Conservation (phyloP, 371 early-diverging fungal genomes). For the Blakeslea trispora region DNA sequence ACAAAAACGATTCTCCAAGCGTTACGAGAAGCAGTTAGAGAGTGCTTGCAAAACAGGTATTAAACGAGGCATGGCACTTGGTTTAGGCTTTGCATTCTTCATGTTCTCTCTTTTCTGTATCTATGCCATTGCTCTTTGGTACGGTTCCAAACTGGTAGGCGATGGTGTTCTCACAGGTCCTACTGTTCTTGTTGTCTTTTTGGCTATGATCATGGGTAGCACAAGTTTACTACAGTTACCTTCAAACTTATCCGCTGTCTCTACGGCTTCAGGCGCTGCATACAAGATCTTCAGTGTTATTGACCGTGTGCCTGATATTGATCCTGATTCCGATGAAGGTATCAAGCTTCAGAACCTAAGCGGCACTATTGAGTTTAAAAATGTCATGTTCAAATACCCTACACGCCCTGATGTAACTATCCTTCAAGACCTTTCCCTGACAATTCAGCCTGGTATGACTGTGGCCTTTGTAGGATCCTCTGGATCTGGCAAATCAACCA, state of each 20-base stretch:
- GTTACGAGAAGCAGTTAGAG: slow-evolving; percentile 58
- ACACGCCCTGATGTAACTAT: slow-evolving; percentile 58
- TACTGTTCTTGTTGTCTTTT: slow-evolving; percentile 65
- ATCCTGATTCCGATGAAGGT: slow-evolving; percentile 51
- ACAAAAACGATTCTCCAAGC: slow-evolving; percentile 65
- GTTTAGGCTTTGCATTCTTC: slow-evolving; percentile 58
- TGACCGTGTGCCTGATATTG: slow-evolving; percentile 71
- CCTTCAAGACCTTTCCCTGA: slow-evolving; percentile 54
- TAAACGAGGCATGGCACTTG: slow-evolving; percentile 50
- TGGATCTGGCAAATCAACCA: slow-evolving; percentile 69
- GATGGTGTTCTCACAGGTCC: slow-evolving; percentile 48
- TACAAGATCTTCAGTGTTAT: slow-evolving; percentile 72
- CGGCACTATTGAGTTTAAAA: slow-evolving; percentile 59
- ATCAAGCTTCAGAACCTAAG: slow-evolving; percentile 23
- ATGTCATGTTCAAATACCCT: slow-evolving; percentile 70
- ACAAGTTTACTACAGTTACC: slow-evolving; percentile 42
- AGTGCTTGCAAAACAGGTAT: slow-evolving; percentile 57
- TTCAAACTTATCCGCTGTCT: slow-evolving; percentile 60
- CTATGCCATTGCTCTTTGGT: slow-evolving; percentile 79
- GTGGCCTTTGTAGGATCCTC: slow-evolving; percentile 68
- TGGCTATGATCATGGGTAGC: slow-evolving; percentile 66
- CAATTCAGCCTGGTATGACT: slow-evolving; percentile 59
- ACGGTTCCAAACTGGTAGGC: slow-evolving; percentile 61
- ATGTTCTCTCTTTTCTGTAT: slow-evolving; percentile 63
- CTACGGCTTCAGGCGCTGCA: slow-evolving; percentile 66